Evolutionary conservation across 805 yeast species (phyloP).

Genomic region (Monosporozyma unispora): DNA sequence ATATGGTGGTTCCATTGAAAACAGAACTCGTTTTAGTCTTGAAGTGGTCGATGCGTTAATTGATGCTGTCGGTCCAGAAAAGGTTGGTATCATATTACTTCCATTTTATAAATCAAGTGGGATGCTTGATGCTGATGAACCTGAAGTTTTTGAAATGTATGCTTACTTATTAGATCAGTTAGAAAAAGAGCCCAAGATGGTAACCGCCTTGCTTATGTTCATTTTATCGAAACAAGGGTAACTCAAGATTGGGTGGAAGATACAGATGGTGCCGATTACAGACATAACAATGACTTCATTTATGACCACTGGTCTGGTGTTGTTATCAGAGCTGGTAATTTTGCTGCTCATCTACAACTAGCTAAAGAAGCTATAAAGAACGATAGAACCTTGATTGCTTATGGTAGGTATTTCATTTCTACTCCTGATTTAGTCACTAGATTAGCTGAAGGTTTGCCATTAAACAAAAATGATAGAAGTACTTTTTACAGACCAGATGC

Average conservation of each 20-base stretch:
- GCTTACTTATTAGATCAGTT: slow-evolving; percentile 35
- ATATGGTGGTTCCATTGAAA: slow-evolving; percentile 46
- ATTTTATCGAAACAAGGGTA: slow-evolving; percentile 39
- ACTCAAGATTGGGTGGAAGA: slow-evolving; percentile 14
- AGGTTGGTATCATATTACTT: slow-evolving; percentile 24
- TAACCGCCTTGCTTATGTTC: slow-evolving; percentile 34
- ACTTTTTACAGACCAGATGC: too few species aligned
- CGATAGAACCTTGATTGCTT: slow-evolving; percentile 32
- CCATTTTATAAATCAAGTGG: slow-evolving; percentile 34
- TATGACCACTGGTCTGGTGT: slow-evolving; percentile 37
- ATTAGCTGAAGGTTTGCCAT: slow-evolving; percentile 32
- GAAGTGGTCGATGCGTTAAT: slow-evolving; percentile 44
- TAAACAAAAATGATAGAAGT: slow-evolving; percentile 37
- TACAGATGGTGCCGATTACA: slow-evolving; percentile 14
- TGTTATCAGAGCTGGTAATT: slow-evolving; percentile 33
- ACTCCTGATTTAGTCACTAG: slow-evolving; percentile 49
- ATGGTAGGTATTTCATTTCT: slow-evolving; percentile 42
- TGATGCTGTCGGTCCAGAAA: slow-evolving; percentile 43
- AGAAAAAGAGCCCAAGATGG: slow-evolving; percentile 31
- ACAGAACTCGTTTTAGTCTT: slow-evolving; percentile 36
- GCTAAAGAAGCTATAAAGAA: slow-evolving; percentile 20
- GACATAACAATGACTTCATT: slow-evolving; percentile 26
- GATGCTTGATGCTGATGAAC: slow-evolving; percentile 31
- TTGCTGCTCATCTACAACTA: slow-evolving; percentile 15
- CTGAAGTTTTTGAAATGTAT: slow-evolving; percentile 31